Base-by-base conservation (phyloP, 208 protist genomes). In the Trypanosoma scelopori region DNA sequence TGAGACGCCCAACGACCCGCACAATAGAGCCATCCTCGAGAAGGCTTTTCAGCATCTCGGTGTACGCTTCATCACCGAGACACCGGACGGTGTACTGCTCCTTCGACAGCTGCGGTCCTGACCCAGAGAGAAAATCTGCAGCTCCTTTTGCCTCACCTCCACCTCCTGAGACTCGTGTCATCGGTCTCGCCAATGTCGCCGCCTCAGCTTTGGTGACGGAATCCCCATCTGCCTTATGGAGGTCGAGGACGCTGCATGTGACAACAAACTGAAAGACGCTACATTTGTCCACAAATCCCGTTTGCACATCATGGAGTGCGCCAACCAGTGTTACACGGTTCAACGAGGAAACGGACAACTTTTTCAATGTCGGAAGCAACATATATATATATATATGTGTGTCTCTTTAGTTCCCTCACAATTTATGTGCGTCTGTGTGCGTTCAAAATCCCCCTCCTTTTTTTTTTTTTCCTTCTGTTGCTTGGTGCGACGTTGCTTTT, bases 221-320 rank as follows among this genome's bases (percentile, higher is more conserved):
- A 16, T 58, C 18, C 42, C 39, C 27, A 39, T 20, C 27, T 18
- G 15, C 13, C 42, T 58, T 67, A 0, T 57, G 39, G 28, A 20
- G 20, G 23, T 74, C 55, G 27, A 70, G 57, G 7, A 66, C 5
- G 15, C 53, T 35, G 28, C 51, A 73, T 27, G 77, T 65, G 16
- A 81, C 70, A 12, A 67, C 76, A 49, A 85, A 85, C 55, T 85
- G 75, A 50, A 65, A 69, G 20, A 72, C 66, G 20, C 67, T 68
- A 15, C 7, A 55, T 5, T 52, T 50, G 30, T 43, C 50, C 22
- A 78, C 27, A 51, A 79, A 68, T 2, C 79, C 79, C 15, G 22
- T 65, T 20, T 85, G 74, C 12, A 81, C 57, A 20, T 81, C 75
- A 66, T 81, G 79, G 45, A 74, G 30, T 0, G 64, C 74, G 18